Evolutionary conservation across 768 basidiomycete genomes (phyloP).

Genomic region (Lactarius sp.): DNA sequence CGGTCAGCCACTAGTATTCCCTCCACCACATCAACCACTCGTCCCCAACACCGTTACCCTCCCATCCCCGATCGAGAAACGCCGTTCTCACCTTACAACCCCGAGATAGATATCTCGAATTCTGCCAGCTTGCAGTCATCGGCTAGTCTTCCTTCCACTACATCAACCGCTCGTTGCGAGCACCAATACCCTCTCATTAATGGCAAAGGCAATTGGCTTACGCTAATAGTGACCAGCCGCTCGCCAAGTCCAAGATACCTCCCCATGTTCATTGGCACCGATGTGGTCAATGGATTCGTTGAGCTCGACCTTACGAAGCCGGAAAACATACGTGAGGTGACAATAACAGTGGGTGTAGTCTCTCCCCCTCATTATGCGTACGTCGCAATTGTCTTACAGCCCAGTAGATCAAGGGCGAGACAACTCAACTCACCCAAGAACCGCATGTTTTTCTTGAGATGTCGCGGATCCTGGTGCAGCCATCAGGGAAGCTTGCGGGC

Average conservation of each 20-base stretch:
- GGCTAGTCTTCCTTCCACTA: neutral
- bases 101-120: neutral
- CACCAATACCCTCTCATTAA: conserved; percentile 43
- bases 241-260: conserved; percentile 35
- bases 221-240: conserved; percentile 43
- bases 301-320: conserved; percentile 47
- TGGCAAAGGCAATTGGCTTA: conserved; percentile 40
- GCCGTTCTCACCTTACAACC: neutral
- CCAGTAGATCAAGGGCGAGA: conserved; percentile 14
- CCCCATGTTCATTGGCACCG: conserved; percentile 46
- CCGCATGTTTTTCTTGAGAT: conserved; percentile 44
- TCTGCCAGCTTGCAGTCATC: neutral
- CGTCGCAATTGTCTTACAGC: neutral
- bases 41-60: conserved; percentile 35
- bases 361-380: neutral
- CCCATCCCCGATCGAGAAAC: neutral
- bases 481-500: conserved; percentile 40
- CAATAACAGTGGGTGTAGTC: conserved; percentile 39
- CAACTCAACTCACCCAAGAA: conserved; percentile 39
- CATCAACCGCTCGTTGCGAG: conserved; percentile 25
- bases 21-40: neutral
- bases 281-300: conserved; percentile 47
- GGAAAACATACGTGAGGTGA: conserved; percentile 46
- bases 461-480: conserved; percentile 39
- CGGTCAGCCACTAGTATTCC: neutral